Percentiles rank a stretch among this genome's conserved stretches.
These are phyloP conservation scores for Pichia kluyveri DNA, from an alignment of 805 yeast species.

Conservation along the genomic window DNA sequence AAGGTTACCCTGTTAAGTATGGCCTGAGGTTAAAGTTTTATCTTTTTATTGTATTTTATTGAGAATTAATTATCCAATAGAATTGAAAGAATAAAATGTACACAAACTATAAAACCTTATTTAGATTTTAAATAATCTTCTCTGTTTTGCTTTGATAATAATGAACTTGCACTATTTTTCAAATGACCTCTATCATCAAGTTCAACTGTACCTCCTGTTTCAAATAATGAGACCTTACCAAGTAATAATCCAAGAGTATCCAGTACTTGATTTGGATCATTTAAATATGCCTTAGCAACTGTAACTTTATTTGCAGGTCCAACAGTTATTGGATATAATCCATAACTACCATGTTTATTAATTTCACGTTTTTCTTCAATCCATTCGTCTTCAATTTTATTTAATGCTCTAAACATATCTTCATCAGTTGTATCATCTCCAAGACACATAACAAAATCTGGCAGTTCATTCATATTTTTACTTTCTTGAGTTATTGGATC, in stretches of 20 bases:
- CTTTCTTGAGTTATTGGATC: slow-evolving; percentile 37
- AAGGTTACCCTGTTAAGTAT: too few relatives aligned
- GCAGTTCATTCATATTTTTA: slow-evolving; percentile 34
- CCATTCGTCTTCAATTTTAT: slow-evolving; percentile 51
- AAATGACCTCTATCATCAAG: slow-evolving; percentile 74
- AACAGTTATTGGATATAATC: slow-evolving; percentile 79
- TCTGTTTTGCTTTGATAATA: slow-evolving; percentile 25
- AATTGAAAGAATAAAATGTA: too few relatives aligned
- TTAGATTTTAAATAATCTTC: slow-evolving; percentile 69
- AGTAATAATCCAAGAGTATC: slow-evolving; percentile 74
- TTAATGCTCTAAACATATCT: slow-evolving; percentile 85
- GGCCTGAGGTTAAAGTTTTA: too few relatives aligned
- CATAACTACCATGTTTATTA: slow-evolving; percentile 44
- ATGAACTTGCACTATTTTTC: slow-evolving; percentile 35
- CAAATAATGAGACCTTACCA: slow-evolving; percentile 72
- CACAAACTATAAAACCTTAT: too few relatives aligned
- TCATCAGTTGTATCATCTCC: slow-evolving; percentile 98
- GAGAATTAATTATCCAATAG: too few relatives aligned
- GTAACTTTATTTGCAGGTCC: slow-evolving; percentile 89
- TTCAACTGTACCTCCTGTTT: slow-evolving; percentile 67
- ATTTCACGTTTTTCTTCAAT: slow-evolving; percentile 30
- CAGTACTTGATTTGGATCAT: slow-evolving; percentile 76
- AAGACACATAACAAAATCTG: slow-evolving; percentile 80
- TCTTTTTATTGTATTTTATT: too few relatives aligned
- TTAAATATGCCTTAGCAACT: slow-evolving; percentile 74